Percentiles rank a stretch among this genome's conserved stretches.
phyloP scores from a whole-genome alignment of 257 asterid genomes.

The Nicotiana obtusifolia region DNA sequence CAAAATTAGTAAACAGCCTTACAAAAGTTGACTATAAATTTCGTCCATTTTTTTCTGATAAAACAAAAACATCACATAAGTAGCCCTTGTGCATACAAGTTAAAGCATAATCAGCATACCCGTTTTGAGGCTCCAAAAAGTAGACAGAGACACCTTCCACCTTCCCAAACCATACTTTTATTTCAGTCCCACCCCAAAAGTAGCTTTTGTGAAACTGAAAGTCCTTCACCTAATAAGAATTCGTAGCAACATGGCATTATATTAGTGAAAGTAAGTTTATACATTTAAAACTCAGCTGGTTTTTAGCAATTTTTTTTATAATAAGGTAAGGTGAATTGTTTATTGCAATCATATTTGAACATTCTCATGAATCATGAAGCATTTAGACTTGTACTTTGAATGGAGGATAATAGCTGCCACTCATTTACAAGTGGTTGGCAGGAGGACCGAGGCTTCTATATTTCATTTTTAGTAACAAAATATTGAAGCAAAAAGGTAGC shows the following conservation, averaged over 20 bases:
- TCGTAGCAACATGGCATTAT: conserved; percentile 3
- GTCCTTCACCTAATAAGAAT: conserved; percentile 65
- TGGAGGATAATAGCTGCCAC: neutral
- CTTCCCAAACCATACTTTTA: conserved; percentile 91
- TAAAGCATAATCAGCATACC: conserved; percentile 37
- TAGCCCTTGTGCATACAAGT: conserved; percentile 13
- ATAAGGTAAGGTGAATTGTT: neutral
- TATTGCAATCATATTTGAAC: neutral
- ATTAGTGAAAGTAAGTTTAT: neutral
- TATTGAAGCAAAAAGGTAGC: conserved; percentile 1
- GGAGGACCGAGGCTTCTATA: neutral
- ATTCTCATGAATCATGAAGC: neutral
- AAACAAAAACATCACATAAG: neutral
- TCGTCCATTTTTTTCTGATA: neutral
- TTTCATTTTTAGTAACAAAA: neutral
- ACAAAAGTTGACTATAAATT: neutral
- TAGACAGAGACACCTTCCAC: conserved; percentile 93
- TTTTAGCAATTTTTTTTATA: neutral
- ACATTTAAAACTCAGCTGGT: neutral
- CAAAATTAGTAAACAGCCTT: neutral
- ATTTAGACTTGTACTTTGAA: neutral
- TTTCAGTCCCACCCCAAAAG: conserved; percentile 85
- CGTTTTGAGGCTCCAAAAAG: conserved; percentile 96
- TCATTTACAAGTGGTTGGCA: neutral
- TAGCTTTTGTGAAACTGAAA: conserved; percentile 69